Evolutionary conservation across 2,329 filamentous ascomycete genomes (phyloP).

Genomic region (Cucurbitaria berberidis): DNA sequence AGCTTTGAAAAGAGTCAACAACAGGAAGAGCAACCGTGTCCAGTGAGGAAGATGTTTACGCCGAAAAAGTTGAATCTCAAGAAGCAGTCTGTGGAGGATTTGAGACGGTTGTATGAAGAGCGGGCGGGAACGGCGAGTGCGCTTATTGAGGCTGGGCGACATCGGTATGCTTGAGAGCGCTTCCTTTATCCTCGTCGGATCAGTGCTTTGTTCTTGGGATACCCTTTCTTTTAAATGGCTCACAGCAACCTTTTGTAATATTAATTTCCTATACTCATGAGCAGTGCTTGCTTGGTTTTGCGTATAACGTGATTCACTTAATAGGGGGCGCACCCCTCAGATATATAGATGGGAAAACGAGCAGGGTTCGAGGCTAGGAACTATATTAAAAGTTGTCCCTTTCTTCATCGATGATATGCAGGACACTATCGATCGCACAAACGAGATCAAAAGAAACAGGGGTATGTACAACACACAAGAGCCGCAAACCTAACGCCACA

Average conservation of each 20-base stretch:
- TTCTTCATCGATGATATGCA: too few relatives aligned
- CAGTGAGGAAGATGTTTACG: conserved; percentile 30
- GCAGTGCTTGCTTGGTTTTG: too few relatives aligned
- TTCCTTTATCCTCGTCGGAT: neutral
- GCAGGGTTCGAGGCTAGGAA: too few relatives aligned
- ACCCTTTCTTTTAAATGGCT: too few relatives aligned
- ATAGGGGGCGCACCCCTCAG: too few relatives aligned
- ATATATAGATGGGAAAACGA: too few relatives aligned
- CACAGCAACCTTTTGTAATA: too few relatives aligned
- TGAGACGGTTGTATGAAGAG: conserved; percentile 57
- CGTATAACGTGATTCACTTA: too few relatives aligned
- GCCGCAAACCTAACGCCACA: too few relatives aligned
- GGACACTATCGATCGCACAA: neutral
- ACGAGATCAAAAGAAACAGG: neutral
- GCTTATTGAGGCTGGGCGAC: conserved; percentile 25
- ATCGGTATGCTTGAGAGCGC: conserved; percentile 1
- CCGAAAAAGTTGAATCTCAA: conserved; percentile 50
- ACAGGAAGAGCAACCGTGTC: conserved; percentile 14
- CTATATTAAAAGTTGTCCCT: too few relatives aligned
- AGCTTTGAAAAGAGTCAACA: conserved; percentile 47
- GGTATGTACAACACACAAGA: neutral
- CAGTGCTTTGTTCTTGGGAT: neutral
- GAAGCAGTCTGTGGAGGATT: conserved; percentile 56
- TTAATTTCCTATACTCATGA: too few relatives aligned
- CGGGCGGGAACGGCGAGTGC: conserved; percentile 50